A percentile compares a stretch with the other conserved stretches of the same genome.
Conservation (phyloP, 176 grass and related monocot genomes). For the Rhipidocladum racemiflorum region DNA sequence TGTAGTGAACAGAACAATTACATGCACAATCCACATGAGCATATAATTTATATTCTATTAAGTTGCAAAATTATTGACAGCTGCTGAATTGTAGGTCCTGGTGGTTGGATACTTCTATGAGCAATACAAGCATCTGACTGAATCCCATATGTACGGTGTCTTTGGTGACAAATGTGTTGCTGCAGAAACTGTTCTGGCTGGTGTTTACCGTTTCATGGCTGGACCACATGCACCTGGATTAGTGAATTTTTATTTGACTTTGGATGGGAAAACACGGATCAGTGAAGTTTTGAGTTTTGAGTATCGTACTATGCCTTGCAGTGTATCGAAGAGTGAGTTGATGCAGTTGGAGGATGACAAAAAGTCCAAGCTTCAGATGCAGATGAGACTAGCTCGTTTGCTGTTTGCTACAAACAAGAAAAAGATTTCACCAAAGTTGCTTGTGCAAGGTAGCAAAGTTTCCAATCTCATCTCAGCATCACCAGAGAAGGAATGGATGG, state of each 20-base stretch:
- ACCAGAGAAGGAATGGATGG: constrained; percentile 75
- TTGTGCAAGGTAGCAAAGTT: constrained; percentile 62
- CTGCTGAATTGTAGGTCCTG: constrained; percentile 56
- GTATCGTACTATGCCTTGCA: constrained; percentile 46
- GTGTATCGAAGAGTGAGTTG: constrained; percentile 11
- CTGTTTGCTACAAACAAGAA: constrained; percentile 63
- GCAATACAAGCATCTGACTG: constrained; percentile 48
- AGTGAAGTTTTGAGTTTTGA: constrained; percentile 73
- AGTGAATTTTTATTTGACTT: constrained; percentile 71
- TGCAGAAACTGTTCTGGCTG: constrained; percentile 63
- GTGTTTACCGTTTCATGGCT: constrained; percentile 61
- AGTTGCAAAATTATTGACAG: constrained; percentile 30
- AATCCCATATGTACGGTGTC: constrained; percentile 51
- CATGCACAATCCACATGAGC: neutral
- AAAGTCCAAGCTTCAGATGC: constrained; percentile 50
- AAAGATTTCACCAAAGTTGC: constrained; percentile 50
- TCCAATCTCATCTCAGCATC: constrained; percentile 58
- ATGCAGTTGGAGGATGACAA: constrained; percentile 45
- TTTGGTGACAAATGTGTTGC: constrained; percentile 61
- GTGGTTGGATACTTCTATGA: constrained; percentile 69
- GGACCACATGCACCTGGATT: constrained; percentile 57
- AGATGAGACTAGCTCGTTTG: constrained; percentile 73
- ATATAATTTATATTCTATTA: constrained; percentile 13
- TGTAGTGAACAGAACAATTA: constrained; percentile 5
- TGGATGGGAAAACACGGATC: constrained; percentile 74